A percentile compares a stretch with the other conserved stretches of the same genome.
phyloP scores from a whole-genome alignment of 108 stramenopile genomes.

The Nannochloropsis gaditana region DNA sequence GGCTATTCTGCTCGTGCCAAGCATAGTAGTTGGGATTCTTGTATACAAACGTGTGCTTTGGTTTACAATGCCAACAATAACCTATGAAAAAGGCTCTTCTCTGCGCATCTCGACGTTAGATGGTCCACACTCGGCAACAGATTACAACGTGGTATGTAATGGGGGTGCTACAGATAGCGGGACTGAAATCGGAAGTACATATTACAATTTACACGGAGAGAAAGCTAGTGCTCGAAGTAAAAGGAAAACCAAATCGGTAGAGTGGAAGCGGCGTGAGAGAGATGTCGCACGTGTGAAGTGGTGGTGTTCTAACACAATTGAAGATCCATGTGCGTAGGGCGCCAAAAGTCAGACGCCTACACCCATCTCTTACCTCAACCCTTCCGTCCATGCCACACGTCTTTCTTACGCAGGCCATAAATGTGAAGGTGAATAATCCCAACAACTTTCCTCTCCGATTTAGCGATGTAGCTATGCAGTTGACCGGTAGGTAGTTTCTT shows the following conservation, averaged over 20 bases:
- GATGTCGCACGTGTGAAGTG: too few species aligned
- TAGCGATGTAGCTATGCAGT: slow-evolving; percentile 16
- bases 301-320: too few species aligned
- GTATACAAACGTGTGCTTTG: background rate
- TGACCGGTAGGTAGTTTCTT: background rate
- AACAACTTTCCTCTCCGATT: background rate
- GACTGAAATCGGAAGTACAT: too few species aligned
- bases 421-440: background rate
- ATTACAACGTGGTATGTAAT: background rate
- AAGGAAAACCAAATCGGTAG: too few species aligned
- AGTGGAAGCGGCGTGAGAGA: too few species aligned
- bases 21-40: background rate
- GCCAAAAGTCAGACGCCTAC: too few species aligned
- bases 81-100: background rate
- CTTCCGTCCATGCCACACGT: background rate
- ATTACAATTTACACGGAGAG: too few species aligned
- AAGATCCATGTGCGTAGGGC: too few species aligned
- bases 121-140: background rate
- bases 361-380: background rate
- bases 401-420: background rate
- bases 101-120: background rate
- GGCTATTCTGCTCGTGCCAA: background rate
- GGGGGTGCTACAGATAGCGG: background rate
- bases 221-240: too few species aligned
- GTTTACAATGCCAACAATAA: background rate